Percentiles rank a stretch among this genome's conserved stretches.
Conservation (phyloP, 2,329 filamentous ascomycete species). For the Claviceps humidiphila region DNA sequence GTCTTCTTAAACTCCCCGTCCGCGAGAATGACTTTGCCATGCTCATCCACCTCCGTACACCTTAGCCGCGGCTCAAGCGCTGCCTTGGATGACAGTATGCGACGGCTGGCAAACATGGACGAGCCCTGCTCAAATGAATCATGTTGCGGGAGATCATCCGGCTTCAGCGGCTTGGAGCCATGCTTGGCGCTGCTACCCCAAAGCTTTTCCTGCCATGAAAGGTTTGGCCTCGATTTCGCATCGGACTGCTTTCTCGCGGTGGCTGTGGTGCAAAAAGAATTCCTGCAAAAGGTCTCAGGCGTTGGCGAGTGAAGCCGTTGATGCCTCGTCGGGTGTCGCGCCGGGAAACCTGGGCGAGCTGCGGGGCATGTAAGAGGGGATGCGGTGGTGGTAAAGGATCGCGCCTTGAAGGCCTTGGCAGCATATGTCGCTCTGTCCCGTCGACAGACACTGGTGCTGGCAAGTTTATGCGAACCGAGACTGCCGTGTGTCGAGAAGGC, state of each 20-base stretch:
- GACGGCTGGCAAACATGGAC: slow-evolving; percentile 52
- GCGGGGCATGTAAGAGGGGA: background rate
- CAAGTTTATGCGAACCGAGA: background rate
- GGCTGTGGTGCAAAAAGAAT: slow-evolving; percentile 17
- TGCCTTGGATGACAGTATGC: slow-evolving; percentile 60
- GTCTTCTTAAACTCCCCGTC: slow-evolving; percentile 97
- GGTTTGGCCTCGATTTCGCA: slow-evolving; percentile 12
- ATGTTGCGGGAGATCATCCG: slow-evolving; percentile 44
- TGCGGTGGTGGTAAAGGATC: background rate
- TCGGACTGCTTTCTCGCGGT: slow-evolving; percentile 10
- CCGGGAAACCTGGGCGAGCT: background rate
- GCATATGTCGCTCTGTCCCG: slow-evolving; percentile 8
- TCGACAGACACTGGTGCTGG: slow-evolving; percentile 9
- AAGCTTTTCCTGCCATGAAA: slow-evolving; percentile 35
- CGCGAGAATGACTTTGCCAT: slow-evolving; percentile 80
- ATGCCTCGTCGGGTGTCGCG: background rate
- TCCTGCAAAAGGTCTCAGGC: background rate
- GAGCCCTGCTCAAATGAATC: slow-evolving; percentile 44
- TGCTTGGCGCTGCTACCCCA: slow-evolving; percentile 29
- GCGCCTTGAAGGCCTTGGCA: background rate
- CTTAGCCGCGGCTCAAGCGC: slow-evolving; percentile 74
- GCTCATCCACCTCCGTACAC: slow-evolving; percentile 90
- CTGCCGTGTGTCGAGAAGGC: slow-evolving; percentile 33
- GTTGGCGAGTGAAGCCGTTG: background rate
- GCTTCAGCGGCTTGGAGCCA: slow-evolving; percentile 30